Base-by-base conservation (phyloP, 2,329 filamentous ascomycete genomes). In the Ophiocordyceps camponoti-rufipedis region DNA sequence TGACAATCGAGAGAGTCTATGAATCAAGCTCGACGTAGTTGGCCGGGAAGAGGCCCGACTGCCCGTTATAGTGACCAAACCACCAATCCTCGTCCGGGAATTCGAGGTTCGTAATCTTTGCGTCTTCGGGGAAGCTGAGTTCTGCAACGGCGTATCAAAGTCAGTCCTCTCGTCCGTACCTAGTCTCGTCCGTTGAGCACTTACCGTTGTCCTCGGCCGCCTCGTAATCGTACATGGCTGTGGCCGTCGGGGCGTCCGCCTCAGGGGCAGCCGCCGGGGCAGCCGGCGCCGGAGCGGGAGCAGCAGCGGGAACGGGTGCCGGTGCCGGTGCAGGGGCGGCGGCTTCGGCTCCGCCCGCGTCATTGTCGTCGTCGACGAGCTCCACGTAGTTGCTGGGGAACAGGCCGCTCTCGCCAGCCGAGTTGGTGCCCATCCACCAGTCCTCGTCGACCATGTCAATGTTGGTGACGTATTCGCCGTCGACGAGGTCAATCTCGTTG, bases 11-110 rank as follows among this genome's bases (percentile, higher is more conserved):
- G 4, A 3, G 16, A 18, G 7, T 16, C 52, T 51, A 63, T 50
- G 58, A 50, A 53, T 76, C 63, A 45, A 80, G 62, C 59, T 79
- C 66, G 50, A 82, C 79, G 54, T 82, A 82, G 60, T 82, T 82
- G 57, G 78, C 73, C 12, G 79, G 79, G 75, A 98, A 98, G 42
- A 98, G 72, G 49, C 91, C 91, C 29, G 75, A 74, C 47, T 80
- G 74, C 44, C 87, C 87, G 28, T 79, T 72, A 62, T 82, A 93
- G 56, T 84, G 78, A 48, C 91, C 91, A 55, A 89, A 83, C 91
- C 91, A 98, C 91, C 91, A 98, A 59, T 98, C 91, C 52, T 96
- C 89, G 56, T 96, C 91, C 2, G 91, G 91, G 64, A 96, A 96
- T 68, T 95, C 85, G 51, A 98, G 68, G 57, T 82, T 74, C 28